These are phyloP conservation scores for Lignosus rhinocerotis DNA, from an alignment of 1,284 basidiomycete species.

Conservation along the genomic window DNA sequence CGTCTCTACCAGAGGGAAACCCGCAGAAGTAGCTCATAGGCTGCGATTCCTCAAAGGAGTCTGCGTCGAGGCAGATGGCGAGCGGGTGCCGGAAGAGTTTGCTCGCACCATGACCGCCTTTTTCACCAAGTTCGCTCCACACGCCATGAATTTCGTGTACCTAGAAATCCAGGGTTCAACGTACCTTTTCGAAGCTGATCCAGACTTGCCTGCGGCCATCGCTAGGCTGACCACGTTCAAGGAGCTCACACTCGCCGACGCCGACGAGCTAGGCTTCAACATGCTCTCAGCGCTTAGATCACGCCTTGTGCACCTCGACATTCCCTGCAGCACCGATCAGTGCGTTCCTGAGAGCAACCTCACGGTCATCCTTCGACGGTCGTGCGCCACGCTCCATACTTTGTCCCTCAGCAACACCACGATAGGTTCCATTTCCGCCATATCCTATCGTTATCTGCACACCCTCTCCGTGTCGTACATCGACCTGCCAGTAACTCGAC, in stretches of 20 bases:
- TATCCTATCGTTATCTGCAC: not conserved
- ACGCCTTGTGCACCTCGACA: not conserved
- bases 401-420: not conserved
- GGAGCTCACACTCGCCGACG: not conserved
- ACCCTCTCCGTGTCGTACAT: not conserved
- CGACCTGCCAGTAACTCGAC: not conserved
- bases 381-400: not conserved
- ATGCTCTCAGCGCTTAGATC: not conserved
- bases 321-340: not conserved
- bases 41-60: not conserved
- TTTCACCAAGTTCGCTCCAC: not conserved
- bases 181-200: not conserved
- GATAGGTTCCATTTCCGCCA: not conserved
- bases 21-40: not conserved
- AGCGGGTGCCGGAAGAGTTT: not conserved
- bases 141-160: not conserved
- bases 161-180: not conserved
- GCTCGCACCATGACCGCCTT: not conserved
- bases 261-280: not conserved
- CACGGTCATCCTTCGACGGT: not conserved
- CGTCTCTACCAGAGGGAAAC: not conserved
- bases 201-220: not conserved
- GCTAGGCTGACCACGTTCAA: not conserved
- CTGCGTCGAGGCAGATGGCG: not conserved
- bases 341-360: not conserved